Evolutionary conservation across 2,329 filamentous ascomycete genomes (phyloP).

Genomic region (Diatrype stigma): DNA sequence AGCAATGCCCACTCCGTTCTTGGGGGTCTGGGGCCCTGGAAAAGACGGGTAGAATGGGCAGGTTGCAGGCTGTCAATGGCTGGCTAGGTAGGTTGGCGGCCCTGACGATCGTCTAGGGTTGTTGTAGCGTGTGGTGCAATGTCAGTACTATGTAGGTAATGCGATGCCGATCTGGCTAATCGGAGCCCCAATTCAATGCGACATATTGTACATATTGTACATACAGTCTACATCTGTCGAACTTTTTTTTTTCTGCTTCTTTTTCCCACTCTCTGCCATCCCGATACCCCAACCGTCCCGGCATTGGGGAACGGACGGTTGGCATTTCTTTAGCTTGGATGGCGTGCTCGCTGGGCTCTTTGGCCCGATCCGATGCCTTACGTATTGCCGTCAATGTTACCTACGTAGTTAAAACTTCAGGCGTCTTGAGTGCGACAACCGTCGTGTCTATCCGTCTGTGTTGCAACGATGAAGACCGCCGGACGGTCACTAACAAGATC

Average conservation of each 20-base stretch:
- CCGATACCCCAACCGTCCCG: not conserved
- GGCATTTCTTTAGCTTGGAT: not conserved
- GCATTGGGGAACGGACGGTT: not conserved
- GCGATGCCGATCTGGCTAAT: not conserved
- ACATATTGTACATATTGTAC: no score
- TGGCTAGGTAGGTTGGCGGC: not conserved
- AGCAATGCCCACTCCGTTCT: not conserved
- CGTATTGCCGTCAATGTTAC: not conserved
- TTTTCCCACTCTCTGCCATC: not conserved
- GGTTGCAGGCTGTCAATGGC: not conserved
- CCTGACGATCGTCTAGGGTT: no score
- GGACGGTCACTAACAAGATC: no score
- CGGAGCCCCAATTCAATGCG: no score
- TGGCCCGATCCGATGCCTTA: not conserved
- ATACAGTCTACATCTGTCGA: no score
- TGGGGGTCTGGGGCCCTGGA: not conserved
- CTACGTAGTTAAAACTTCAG: no score
- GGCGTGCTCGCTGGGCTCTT: not conserved
- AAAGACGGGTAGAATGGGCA: not conserved
- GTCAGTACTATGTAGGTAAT: no score
- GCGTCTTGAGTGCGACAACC: no score
- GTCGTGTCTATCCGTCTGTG: no score
- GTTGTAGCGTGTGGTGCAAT: no score
- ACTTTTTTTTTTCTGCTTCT: no score
- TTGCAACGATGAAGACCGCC: no score